Evolutionary conservation across 2,329 filamentous ascomycete genomes (phyloP).

Genomic region (Fusarium sp.): DNA sequence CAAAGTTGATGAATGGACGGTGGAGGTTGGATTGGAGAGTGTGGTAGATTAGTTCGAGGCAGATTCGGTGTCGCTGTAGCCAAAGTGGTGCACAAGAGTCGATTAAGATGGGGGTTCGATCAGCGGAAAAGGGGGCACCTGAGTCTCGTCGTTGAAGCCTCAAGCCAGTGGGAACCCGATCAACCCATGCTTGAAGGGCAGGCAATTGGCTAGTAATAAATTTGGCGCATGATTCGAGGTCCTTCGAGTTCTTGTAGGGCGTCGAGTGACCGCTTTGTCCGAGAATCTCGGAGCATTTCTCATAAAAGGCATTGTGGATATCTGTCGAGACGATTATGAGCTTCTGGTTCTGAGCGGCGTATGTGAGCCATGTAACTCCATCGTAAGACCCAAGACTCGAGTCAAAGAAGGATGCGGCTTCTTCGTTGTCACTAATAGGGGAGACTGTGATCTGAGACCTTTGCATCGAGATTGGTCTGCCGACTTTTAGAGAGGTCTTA

Average conservation of each 20-base stretch:
- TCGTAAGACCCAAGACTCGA: conserved; percentile 29
- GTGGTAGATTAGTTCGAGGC: conserved; percentile 57
- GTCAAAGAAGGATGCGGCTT: conserved; percentile 28
- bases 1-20: conserved; percentile 55
- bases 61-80: conserved; percentile 54
- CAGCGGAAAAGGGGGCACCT: conserved; percentile 50
- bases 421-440: conserved; percentile 47
- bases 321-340: conserved; percentile 33
- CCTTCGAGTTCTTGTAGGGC: conserved; percentile 28
- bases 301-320: conserved; percentile 48
- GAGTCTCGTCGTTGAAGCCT: conserved; percentile 49
- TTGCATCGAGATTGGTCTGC: conserved; percentile 55
- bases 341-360: conserved; percentile 27
- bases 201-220: conserved; percentile 36
- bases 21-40: conserved; percentile 52
- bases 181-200: conserved; percentile 44
- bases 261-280: conserved; percentile 1
- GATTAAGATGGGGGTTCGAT: conserved; percentile 42
- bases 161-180: conserved; percentile 50
- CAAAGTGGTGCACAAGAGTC: conserved; percentile 51
- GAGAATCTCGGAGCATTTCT: conserved; percentile 30
- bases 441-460: conserved; percentile 50
- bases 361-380: conserved; percentile 42
- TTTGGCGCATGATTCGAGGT: conserved; percentile 33
- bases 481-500: conserved; percentile 59